Conservation (phyloP, 2,329 filamentous ascomycete genomes). For the Lachnellula occidentalis region DNA sequence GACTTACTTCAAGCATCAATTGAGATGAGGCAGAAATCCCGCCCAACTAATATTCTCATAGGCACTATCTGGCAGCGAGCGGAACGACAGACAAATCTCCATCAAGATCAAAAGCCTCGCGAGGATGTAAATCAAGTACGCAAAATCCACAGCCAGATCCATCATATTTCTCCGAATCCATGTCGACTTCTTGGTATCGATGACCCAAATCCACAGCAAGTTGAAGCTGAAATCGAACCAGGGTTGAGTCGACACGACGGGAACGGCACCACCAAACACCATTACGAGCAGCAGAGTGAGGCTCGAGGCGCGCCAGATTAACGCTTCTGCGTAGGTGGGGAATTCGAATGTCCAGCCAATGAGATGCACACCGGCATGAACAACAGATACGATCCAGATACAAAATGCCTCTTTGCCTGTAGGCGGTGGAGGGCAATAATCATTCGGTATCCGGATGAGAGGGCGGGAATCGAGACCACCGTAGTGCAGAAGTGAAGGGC, state of each 20-base stretch:
- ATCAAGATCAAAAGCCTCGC: conserved; percentile 1
- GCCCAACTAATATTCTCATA: conserved; percentile 2
- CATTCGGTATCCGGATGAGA: conserved; percentile 6
- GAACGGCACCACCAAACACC: conserved; percentile 5
- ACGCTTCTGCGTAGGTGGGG: neutral
- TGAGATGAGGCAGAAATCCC: conserved; percentile 1
- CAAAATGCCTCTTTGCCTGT: conserved; percentile 4
- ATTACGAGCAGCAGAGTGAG: conserved; percentile 1
- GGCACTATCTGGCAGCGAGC: conserved; percentile 1
- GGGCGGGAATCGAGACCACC: conserved; percentile 2
- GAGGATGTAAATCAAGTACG: conserved; percentile 2
- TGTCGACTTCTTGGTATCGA: conserved; percentile 1
- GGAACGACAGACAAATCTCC: conserved; percentile 4
- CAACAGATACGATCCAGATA: conserved; percentile 5
- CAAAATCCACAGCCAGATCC: neutral
- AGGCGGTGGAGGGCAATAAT: conserved; percentile 3
- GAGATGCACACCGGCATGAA: conserved; percentile 3
- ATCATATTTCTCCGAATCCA: conserved; percentile 2
- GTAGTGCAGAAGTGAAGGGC: conserved; percentile 3
- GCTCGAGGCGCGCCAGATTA: conserved; percentile 1
- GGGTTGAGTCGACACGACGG: conserved; percentile 1
- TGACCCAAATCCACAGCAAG: conserved; percentile 6
- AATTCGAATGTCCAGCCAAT: conserved; percentile 3
- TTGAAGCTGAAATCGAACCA: conserved; percentile 9
- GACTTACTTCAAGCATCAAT: no score